Conservation (phyloP, 2,329 filamentous ascomycete genomes). For the Colletotrichum ledebouriae region DNA sequence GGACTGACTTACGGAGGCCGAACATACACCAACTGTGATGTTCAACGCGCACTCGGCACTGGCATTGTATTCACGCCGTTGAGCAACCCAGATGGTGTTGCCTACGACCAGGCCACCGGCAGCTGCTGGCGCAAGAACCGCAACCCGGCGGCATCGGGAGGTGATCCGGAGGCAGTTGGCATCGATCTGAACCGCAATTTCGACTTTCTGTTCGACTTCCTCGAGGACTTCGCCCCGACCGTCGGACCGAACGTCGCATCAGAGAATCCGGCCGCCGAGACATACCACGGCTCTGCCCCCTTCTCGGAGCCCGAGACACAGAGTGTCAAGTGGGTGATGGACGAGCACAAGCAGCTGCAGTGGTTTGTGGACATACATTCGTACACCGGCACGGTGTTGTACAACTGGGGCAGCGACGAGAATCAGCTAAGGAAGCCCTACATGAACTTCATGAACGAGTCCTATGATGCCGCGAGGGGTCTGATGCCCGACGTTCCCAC, state of each 20-base stretch:
- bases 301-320: constrained; percentile 70
- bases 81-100: constrained; percentile 66
- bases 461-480: constrained; percentile 66
- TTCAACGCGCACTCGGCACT: constrained; percentile 63
- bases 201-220: constrained; percentile 69
- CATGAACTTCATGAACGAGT: constrained; percentile 66
- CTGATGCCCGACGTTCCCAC: constrained; percentile 54
- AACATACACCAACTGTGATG: constrained; percentile 64
- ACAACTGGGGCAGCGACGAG: constrained; percentile 70
- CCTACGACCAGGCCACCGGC: constrained; percentile 65
- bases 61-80: constrained; percentile 67
- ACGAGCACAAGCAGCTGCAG: constrained; percentile 62
- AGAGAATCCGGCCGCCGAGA: constrained; percentile 58
- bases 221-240: constrained; percentile 55
- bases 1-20: constrained; percentile 66
- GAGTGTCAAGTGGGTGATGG: constrained; percentile 66
- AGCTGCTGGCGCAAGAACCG: constrained; percentile 71
- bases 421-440: constrained; percentile 59
- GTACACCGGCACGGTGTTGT: constrained; percentile 59
- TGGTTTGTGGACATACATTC: constrained; percentile 74
- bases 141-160: constrained; percentile 55
- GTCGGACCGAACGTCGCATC: constrained; percentile 58
- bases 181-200: constrained; percentile 71
- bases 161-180: constrained; percentile 53
- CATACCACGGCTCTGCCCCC: constrained; percentile 64